Percentiles rank a stretch among this genome's conserved stretches.
Evolutionary conservation across 176 grass and related monocot species (phyloP).

Genomic region (Miscanthus lutarioriparius): DNA sequence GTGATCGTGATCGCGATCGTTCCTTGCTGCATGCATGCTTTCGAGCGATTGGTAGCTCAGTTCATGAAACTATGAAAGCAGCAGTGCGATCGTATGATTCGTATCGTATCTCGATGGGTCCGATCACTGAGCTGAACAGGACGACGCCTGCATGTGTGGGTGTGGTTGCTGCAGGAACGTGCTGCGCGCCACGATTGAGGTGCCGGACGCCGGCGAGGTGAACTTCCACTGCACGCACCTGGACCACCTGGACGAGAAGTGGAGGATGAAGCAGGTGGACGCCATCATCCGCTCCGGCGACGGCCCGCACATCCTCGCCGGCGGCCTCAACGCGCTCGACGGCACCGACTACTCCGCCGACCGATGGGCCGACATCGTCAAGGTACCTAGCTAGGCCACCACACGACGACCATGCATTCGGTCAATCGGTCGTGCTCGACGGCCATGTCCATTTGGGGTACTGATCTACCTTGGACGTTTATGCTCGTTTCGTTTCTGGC

Average conservation of each 20-base stretch:
- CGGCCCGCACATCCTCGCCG: slow-evolving; percentile 80
- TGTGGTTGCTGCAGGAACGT: slow-evolving; percentile 63
- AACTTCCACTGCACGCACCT: slow-evolving; percentile 98
- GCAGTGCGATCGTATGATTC: background rate
- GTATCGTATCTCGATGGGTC: background rate
- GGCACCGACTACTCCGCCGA: slow-evolving; percentile 87
- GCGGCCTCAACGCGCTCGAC: slow-evolving; percentile 90
- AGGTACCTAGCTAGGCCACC: slow-evolving; percentile 38
- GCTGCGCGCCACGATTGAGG: slow-evolving; percentile 86
- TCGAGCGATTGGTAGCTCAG: background rate
- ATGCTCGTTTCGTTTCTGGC: background rate
- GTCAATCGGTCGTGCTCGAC: background rate
- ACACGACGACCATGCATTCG: background rate
- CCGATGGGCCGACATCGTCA: slow-evolving; percentile 89
- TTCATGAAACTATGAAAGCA: background rate
- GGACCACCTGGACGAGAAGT: slow-evolving; percentile 92
- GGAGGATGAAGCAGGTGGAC: slow-evolving; percentile 94
- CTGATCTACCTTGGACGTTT: background rate
- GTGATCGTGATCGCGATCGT: background rate
- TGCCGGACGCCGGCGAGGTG: slow-evolving; percentile 75
- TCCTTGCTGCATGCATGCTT: background rate
- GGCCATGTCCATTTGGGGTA: background rate
- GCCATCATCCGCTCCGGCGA: slow-evolving; percentile 64
- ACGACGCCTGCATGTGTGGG: background rate
- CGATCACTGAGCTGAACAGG: background rate